Percentiles rank a stretch among this genome's conserved stretches.
Conservation (phyloP, 805 yeast genomes). For the Metschnikowia gruessii region DNA sequence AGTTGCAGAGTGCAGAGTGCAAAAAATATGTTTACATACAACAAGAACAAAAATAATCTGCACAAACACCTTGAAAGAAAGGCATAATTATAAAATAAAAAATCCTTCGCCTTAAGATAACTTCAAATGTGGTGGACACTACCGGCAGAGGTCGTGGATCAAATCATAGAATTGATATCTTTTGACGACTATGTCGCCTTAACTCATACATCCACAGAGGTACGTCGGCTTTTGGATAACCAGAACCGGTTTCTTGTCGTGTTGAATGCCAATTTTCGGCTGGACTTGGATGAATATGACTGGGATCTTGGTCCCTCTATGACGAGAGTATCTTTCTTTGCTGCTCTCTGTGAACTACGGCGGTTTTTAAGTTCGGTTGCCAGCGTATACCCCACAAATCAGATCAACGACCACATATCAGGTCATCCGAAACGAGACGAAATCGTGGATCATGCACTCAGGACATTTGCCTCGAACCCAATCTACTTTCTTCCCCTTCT, state of each 20-base stretch:
- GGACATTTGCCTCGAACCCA: conserved; percentile 4
- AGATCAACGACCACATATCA: neutral
- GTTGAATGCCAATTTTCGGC: conserved; percentile 8
- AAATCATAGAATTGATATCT: conserved; percentile 9
- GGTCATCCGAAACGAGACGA: neutral
- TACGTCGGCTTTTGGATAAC: conserved; percentile 12
- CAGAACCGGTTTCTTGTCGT: conserved; percentile 8
- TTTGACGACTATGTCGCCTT: conserved; percentile 16
- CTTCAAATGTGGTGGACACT: conserved; percentile 17
- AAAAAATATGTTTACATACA: neutral
- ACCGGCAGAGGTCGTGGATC: conserved; percentile 15
- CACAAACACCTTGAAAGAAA: no score
- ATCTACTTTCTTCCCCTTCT: conserved; percentile 7
- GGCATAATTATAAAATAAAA: no score
- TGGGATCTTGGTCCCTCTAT: conserved; percentile 6
- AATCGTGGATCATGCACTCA: conserved; percentile 1
- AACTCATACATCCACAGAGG: conserved; percentile 10
- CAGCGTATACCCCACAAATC: conserved; percentile 1
- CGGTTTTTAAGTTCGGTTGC: neutral
- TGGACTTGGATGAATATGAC: conserved; percentile 7
- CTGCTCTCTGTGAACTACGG: neutral
- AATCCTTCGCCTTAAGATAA: neutral
- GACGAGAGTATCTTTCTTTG: conserved; percentile 1
- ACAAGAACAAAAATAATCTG: neutral
- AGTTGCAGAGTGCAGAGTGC: no score